Evolutionary conservation across 768 basidiomycete species (phyloP).

Genomic region (Boletus rubescentipes): DNA sequence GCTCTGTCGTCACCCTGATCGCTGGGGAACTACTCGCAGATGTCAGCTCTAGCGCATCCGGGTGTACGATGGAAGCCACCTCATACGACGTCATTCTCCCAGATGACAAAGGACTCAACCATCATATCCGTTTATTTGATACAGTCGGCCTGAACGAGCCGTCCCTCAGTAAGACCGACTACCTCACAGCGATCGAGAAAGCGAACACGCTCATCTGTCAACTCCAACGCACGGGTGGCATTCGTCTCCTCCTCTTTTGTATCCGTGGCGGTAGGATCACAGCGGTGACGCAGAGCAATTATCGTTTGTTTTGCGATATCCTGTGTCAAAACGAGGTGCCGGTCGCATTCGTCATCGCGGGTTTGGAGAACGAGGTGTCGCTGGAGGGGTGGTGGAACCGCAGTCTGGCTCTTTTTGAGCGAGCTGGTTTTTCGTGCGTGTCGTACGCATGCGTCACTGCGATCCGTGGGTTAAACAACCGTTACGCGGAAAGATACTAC

Average conservation of each 20-base stretch:
- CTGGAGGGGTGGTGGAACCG: conserved; percentile 37
- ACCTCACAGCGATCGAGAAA: conserved; percentile 32
- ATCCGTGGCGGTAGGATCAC: conserved; percentile 35
- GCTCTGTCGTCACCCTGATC: conserved; percentile 43
- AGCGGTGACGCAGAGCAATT: no score
- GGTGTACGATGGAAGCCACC: conserved; percentile 35
- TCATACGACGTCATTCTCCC: conserved; percentile 28
- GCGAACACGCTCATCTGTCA: conserved; percentile 36
- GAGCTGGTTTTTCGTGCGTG: conserved; percentile 18
- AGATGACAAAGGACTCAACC: conserved; percentile 13
- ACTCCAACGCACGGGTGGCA: conserved; percentile 33
- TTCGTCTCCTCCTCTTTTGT: conserved; percentile 35
- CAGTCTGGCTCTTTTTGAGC: conserved; percentile 35
- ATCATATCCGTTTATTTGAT: conserved; percentile 31
- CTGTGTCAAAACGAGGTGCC: conserved; percentile 33
- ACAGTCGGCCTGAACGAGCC: conserved; percentile 35
- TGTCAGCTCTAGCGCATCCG: conserved; percentile 30
- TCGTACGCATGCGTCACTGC: conserved; percentile 43
- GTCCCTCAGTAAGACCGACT: conserved; percentile 15
- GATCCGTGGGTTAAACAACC: conserved; percentile 25
- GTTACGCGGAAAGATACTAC: conserved; percentile 29
- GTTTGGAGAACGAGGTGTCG: conserved; percentile 31
- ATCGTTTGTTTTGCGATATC: no score
- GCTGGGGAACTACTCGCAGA: conserved; percentile 25
- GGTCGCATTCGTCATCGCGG: conserved; percentile 32